Conservation (phyloP, 805 yeast species). For the Ogataea populi-albae region DNA sequence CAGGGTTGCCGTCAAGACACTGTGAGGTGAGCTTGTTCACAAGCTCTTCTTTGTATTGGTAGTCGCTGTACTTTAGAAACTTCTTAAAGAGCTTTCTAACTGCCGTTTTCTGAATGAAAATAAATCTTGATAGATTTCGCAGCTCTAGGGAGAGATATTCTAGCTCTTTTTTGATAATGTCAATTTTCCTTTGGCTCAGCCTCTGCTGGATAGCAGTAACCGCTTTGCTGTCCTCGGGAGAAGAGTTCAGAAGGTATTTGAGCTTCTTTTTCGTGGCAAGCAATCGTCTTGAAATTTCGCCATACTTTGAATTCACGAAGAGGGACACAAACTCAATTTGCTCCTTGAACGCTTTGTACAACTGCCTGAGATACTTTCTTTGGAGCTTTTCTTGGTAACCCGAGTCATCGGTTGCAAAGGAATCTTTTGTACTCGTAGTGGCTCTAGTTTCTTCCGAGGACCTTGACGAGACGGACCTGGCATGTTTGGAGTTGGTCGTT, state of each 20-base stretch:
- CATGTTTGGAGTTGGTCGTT: constrained; percentile 36
- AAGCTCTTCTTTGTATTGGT: constrained; percentile 31
- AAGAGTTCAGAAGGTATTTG: constrained; percentile 23
- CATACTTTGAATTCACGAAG: constrained; percentile 64
- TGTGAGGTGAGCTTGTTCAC: constrained; percentile 31
- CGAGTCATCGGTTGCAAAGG: constrained; percentile 2
- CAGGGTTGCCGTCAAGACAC: constrained; percentile 36
- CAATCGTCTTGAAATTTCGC: constrained; percentile 59
- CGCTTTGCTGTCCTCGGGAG: constrained; percentile 5
- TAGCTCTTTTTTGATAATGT: constrained; percentile 35
- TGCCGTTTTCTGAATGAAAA: constrained; percentile 70
- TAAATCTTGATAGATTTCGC: constrained; percentile 66
- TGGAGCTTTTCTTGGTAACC: constrained; percentile 19
- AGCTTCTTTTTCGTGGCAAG: constrained; percentile 26
- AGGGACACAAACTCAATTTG: constrained; percentile 61
- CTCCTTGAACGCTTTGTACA: constrained; percentile 46
- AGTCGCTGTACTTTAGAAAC: constrained; percentile 45
- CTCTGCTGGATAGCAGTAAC: constrained; percentile 15
- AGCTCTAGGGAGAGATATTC: constrained; percentile 47
- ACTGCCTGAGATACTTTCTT: constrained; percentile 26
- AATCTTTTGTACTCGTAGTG: constrained; percentile 7
- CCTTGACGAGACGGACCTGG: constrained; percentile 13
- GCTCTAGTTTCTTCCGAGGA: constrained; percentile 14
- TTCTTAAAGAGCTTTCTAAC: constrained; percentile 73
- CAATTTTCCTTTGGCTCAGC: constrained; percentile 23